Base-by-base conservation (phyloP, 75 land plant species). In the Selaginella moellendorffii region DNA sequence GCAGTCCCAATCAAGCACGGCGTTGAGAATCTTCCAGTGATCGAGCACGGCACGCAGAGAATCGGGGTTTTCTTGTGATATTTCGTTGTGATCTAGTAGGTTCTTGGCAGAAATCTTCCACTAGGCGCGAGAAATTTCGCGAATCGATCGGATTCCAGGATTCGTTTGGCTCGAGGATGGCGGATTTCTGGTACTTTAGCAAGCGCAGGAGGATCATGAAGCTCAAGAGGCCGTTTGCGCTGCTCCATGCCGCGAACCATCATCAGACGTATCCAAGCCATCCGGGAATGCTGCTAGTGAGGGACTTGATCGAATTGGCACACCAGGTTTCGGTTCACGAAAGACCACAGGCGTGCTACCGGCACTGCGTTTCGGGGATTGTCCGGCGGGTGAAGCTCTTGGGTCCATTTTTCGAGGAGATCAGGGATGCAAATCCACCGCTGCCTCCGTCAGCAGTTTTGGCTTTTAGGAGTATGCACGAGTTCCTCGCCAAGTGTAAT, bases 391-490 rank as follows among this genome's bases (percentile, higher is more conserved):
- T 73, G 60, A 70, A 68, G 63, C 72, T 84, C 20, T 54, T 90
- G 59, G 63, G 74, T 0, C 24, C 82, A n/a, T 54, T 87, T 0
- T 79, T 90, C 54, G 79, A 82, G 26, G 87, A 87, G 58, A 54
- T 86, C 25, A 64, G 63, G 1, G 74, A 69, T n/a, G 51, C 78
- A 2, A 18, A 22, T 26, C 28, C 42, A 8, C 22, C 65, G 18
- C 65, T 77, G 53, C 77, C 83, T 1, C 73, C 78, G 52, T 76
- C 85, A 0, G 75, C 82, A 24, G 22, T 66, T 10, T 62, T 84
- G 36, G 83, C 82, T 52, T 76, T 85, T 68, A 74, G 78, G 1
- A 86, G 88, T 71, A 63, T 85, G 61, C 68, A 76, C 62, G 71
- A 76, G 31, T 66, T 77, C 24, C 28, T 91, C 25, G 86, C 79